Percentiles rank a stretch among this genome's conserved stretches.
Conservation (phyloP, 257 asterid species). For the Hygrophila difformis region DNA sequence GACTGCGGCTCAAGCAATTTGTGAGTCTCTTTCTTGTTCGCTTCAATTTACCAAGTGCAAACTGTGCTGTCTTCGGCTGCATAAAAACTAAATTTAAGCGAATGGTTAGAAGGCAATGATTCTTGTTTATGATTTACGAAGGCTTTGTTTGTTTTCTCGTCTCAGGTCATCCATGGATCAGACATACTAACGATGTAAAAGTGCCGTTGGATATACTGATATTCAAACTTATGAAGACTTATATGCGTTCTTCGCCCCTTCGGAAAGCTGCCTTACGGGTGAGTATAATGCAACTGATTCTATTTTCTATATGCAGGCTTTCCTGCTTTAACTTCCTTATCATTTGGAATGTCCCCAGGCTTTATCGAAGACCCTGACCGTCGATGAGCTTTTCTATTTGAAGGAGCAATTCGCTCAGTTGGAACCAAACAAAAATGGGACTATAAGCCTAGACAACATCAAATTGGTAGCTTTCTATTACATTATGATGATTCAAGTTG, state of each 20-base stretch:
- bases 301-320: background rate
- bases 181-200: constrained; percentile 34
- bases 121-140: constrained; percentile 1
- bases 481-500: no score
- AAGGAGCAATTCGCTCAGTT: constrained; percentile 60
- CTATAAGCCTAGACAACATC: constrained; percentile 55
- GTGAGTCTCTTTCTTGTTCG: constrained; percentile 30
- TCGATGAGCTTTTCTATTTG: constrained; percentile 58
- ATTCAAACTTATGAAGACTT: constrained; percentile 72
- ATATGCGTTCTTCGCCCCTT: constrained; percentile 82
- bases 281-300: no score
- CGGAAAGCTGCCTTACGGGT: constrained; percentile 88
- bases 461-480: no score
- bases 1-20: constrained; percentile 86
- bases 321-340: constrained; percentile 1
- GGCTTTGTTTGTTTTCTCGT: constrained; percentile 5
- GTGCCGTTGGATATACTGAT: constrained; percentile 63
- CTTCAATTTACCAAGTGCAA: no score
- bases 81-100: no score
- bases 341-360: constrained; percentile 37
- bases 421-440: constrained; percentile 68
- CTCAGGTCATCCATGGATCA: constrained; percentile 94
- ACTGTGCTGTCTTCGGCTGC: no score
- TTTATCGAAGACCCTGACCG: constrained; percentile 62
- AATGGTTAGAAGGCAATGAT: background rate